These are phyloP conservation scores for Earliella scabrosa DNA, from an alignment of 1,284 basidiomycete species.

Conservation along the genomic window DNA sequence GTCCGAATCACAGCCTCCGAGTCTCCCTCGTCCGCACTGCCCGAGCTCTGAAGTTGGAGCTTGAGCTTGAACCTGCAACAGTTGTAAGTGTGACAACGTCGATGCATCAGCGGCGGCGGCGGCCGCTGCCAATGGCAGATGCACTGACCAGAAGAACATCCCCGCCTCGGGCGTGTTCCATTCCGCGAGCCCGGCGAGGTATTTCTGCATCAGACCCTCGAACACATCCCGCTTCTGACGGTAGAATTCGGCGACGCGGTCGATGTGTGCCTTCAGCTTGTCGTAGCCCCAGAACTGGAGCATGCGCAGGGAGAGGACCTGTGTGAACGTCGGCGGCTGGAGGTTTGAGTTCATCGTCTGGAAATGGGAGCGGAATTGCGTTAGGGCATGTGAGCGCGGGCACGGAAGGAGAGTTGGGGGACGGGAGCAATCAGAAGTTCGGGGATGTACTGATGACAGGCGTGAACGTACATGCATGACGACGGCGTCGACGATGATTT, in stretches of 20 bases:
- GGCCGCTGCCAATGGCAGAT: slow-evolving; percentile 10
- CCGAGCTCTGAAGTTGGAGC: slow-evolving; percentile 27
- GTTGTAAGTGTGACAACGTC: neutral
- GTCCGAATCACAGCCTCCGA: slow-evolving; percentile 79
- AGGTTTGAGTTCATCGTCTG: slow-evolving; percentile 55
- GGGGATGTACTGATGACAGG: too few relatives aligned
- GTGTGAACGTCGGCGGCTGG: slow-evolving; percentile 80
- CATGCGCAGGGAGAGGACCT: slow-evolving; percentile 74
- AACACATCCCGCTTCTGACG: slow-evolving; percentile 80
- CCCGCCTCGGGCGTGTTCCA: slow-evolving; percentile 90
- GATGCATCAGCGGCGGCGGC: slow-evolving; percentile 14
- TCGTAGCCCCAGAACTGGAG: slow-evolving; percentile 80
- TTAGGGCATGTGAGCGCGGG: too few relatives aligned
- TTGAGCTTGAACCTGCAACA: slow-evolving; percentile 68
- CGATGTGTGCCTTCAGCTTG: slow-evolving; percentile 78
- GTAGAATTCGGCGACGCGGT: slow-evolving; percentile 81
- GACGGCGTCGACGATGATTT: slow-evolving; percentile 73
- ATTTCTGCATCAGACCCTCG: slow-evolving; percentile 72
- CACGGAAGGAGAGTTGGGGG: too few relatives aligned
- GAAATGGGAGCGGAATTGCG: too few relatives aligned
- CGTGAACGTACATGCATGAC: slow-evolving; percentile 63
- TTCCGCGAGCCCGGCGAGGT: slow-evolving; percentile 78
- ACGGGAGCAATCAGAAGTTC: too few relatives aligned
- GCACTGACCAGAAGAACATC: slow-evolving; percentile 82
- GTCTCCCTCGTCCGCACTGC: slow-evolving; percentile 60